Base-by-base conservation (phyloP, 768 basidiomycete genomes). In the Kwoniella bestiolae region DNA sequence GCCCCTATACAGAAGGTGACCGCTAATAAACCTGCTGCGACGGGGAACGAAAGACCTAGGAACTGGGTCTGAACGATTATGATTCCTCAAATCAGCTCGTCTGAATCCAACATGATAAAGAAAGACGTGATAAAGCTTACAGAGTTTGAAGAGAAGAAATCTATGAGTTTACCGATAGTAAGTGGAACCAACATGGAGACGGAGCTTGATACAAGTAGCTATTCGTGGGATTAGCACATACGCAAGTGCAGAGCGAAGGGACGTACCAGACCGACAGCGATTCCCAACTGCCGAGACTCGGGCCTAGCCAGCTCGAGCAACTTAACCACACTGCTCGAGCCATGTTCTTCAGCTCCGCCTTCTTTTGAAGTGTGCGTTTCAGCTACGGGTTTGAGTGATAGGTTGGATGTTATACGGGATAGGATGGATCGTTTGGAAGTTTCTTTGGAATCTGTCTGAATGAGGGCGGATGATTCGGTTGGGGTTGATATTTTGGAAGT, bases 181-280 rank as follows among this genome's bases (percentile, higher is more conserved):
- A 96, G 87, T 0, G 95, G 95, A 12, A 98, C 86, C 69, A 90
- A 90, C 88, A 97, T 90, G 3, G 92, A 91, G 23, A 99, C 91
- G 2, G 90, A 84, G 8, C 92, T 92, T 0, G 94, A 95, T n/a
- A 92, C 85, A 16, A 94, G 80, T 7, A 97, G 84, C 68, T 95
- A 49, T 8, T 31, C 18, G 5, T 14, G 3, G 49, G 34, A 63
- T 53, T 25, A 21, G 82, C 29, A 29, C 21, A 34, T 14, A 21
- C 2, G 25, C 18, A 29, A 38, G 38, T 14, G n/a, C n/a, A n/a
- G n/a, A n/a, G n/a, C n/a, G n/a, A 21, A 21, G 35, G 25, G 11
- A 78, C 83, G 62, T 65, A 84, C 83, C 60, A 84, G 63, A 1
- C 89, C 90, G 50, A 94, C 83, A 6, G 94, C 94, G 46, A 88